Base-by-base conservation (phyloP, 1,139 yeast genomes). In the Zygoascus meyerae region DNA sequence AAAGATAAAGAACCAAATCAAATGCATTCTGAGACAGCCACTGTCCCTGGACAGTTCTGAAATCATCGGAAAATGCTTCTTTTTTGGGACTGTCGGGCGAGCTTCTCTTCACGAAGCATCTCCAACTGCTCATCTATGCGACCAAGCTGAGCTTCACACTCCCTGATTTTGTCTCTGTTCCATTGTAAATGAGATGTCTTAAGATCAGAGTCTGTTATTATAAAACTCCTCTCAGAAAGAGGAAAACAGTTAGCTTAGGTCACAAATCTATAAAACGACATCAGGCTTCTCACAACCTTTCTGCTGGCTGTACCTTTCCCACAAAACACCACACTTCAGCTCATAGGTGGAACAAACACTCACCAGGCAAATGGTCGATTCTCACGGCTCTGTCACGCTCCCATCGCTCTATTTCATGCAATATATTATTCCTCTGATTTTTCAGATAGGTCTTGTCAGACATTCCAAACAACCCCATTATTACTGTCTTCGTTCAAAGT, bases 321-420 rank as follows among this genome's bases (percentile, higher is more conserved):
- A 5, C 5, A 4, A 4, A n/a, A 31, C n/a, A 8, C 33, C n/a
- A n/a, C n/a, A n/a, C n/a, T n/a, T n/a, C n/a, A n/a, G n/a, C n/a
- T n/a, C n/a, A n/a, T 31, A 8, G 14, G 9, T 31, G 11, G n/a
- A 18, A 16, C 36, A n/a, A 34, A 15, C 36, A 42, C 45, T 42
- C 21, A 42, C 45, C 31, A 12, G 45, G 45, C n/a, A 42, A 16
- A 28, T 18, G 35, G 11, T 42, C 45, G 9, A 42, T 42, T 14
- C 45, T 40, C 14, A 42, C 45, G 7, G 21, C 30, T 11, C 45
- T 34, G 36, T 42, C 45, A 12, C 39, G n/a, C 36, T 42, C 34
- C 45, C 45, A 42, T 18, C 45, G 41, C 36, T 36, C 40, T 16
- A 42, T 42, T 21, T 42, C 45, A 42, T 42, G 45, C 45, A 42